Percentiles rank a stretch among this genome's conserved stretches.
phyloP scores from a whole-genome alignment of 140 eudicot genomes.

The Flaveria floridana region DNA sequence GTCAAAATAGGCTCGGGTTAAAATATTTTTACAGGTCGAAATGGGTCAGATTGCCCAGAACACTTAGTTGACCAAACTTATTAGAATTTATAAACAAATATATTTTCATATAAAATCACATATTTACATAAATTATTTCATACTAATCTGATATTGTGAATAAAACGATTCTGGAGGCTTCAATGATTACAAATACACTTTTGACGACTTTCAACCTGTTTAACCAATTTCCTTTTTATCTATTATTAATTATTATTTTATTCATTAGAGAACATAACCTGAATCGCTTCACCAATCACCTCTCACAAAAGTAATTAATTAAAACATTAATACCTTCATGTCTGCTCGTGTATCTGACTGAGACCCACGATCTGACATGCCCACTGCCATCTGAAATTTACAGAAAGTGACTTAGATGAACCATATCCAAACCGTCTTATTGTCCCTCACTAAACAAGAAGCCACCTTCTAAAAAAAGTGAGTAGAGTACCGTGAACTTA shows the following conservation, averaged over 20 bases:
- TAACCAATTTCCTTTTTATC: background rate
- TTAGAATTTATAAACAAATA: background rate
- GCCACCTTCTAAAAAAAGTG: background rate
- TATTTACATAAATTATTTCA: background rate
- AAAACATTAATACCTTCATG: slow-evolving; percentile 60
- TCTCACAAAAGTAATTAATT: slow-evolving; percentile 18
- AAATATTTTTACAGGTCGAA: background rate
- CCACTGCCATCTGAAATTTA: slow-evolving; percentile 88
- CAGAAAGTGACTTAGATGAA: slow-evolving; percentile 18
- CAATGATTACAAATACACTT: slow-evolving; percentile 2
- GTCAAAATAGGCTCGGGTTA: background rate
- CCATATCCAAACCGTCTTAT: slow-evolving; percentile 12
- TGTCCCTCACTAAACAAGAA: slow-evolving; percentile 15
- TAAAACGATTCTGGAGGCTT: background rate
- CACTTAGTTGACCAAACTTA: background rate
- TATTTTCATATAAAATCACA: background rate
- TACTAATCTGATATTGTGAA: slow-evolving; percentile 2
- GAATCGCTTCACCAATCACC: background rate
- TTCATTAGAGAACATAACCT: background rate
- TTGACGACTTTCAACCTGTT: background rate
- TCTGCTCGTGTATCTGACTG: slow-evolving; percentile 77
- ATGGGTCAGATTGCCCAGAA: background rate
- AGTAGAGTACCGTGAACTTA: slow-evolving; percentile 41
- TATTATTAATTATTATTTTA: background rate
- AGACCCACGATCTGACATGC: slow-evolving; percentile 75